Base-by-base conservation (phyloP, 768 basidiomycete species). In the Lepiota brunneoincarnata region DNA sequence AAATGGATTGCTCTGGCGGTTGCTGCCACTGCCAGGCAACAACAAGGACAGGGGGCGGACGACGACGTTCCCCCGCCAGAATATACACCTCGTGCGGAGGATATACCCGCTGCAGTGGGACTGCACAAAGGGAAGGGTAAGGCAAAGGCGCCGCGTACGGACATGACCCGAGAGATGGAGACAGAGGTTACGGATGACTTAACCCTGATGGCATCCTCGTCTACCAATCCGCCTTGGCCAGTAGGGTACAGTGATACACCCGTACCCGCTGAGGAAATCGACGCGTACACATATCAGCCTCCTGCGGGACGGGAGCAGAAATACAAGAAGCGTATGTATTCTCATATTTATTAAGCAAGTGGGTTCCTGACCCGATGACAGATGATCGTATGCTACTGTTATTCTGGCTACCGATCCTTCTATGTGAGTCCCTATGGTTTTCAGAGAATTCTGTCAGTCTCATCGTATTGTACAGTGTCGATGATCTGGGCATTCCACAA, bases 361-460 rank as follows among this genome's bases (percentile, higher is more conserved):
- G 4, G 53, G 26, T 49, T 45, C 59, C 39, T 64, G 35, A 31
- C 52, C 64, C 21, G 51, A 49, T 49, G 24, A 11, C 61, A 91
- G 89, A 87, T 69, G 91, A 93, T 65, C 84, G 83, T 38, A 93
- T 93, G 91, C 79, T 93, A 42, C 63, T 90, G 34, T 64, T 87
- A 38, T 93, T 93, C 74, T 93, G 91, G 91, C 75, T 93, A 61
- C 91, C 91, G 15, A 89, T 93, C 63, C 74, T 93, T 7, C 68
- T 92, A 55, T 69, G 90, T 93, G 61, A 73, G 89, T 83, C 34
- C 14, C 34, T n/a, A 51, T 17, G 34, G 50, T 31, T 21, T 49
- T 35, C 9, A 14, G 49, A 23, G n/a, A 26, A 36, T 24, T 46
- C 51, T n/a, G 20, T 35, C 26, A 28, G 51, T 24, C 43, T 58